Conservation (phyloP, 305 asterid genomes). For the Ajuga reptans region DNA sequence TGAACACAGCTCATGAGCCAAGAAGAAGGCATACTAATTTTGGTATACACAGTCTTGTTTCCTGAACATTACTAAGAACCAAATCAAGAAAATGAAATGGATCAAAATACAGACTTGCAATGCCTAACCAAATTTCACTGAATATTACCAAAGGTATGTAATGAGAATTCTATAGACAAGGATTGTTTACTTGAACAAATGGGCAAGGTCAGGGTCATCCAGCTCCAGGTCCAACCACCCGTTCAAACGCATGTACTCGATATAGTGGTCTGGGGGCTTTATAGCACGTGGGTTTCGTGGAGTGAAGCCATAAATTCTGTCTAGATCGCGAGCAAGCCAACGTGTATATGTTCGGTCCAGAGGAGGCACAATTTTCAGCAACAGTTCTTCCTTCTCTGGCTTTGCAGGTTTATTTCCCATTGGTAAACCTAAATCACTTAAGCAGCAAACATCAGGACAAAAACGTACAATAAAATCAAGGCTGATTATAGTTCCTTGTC, state of each 20-base stretch:
- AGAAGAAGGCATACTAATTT: background rate
- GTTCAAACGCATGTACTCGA: conserved; percentile 65
- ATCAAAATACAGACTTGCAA: background rate
- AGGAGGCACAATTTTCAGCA: conserved; percentile 65
- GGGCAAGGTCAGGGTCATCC: conserved; percentile 71
- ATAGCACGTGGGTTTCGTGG: conserved; percentile 60
- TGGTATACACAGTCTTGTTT: background rate
- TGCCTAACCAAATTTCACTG: background rate
- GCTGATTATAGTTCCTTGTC: background rate
- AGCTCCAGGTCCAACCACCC: conserved; percentile 79
- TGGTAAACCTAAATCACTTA: conserved; percentile 23
- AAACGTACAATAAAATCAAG: background rate
- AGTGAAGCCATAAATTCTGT: conserved; percentile 60
- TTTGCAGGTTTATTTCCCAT: conserved; percentile 79
- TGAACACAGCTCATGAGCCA: background rate
- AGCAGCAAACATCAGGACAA: background rate
- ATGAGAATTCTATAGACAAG: background rate
- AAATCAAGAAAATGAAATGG: background rate
- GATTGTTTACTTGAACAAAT: conserved; percentile 45
- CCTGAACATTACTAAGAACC: background rate
- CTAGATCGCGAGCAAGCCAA: conserved; percentile 72
- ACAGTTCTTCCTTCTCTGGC: conserved; percentile 41
- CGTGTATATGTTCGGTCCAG: conserved; percentile 50
- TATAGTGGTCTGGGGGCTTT: conserved; percentile 74
- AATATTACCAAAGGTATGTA: no score